Evolutionary conservation across 2,329 filamentous ascomycete genomes (phyloP).

Genomic region (Mycocentrospora acerina): DNA sequence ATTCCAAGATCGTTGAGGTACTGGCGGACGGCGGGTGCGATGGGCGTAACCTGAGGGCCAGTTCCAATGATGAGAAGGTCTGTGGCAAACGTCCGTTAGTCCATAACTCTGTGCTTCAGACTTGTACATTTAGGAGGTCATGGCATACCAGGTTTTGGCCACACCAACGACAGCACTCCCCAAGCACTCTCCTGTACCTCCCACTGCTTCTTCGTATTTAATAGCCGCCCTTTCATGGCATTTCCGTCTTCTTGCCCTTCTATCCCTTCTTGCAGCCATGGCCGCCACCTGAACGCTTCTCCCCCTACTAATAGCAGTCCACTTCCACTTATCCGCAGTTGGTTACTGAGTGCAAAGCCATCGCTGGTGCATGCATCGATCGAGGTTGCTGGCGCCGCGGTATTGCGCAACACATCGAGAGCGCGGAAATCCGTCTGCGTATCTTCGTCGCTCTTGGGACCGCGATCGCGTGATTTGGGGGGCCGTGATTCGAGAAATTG

Average conservation of each 20-base stretch:
- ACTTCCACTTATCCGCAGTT: conserved; percentile 66
- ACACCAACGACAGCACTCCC: conserved; percentile 74
- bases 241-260: conserved; percentile 27
- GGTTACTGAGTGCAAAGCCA: conserved; percentile 86
- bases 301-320: conserved; percentile 81
- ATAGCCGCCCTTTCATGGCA: conserved; percentile 49
- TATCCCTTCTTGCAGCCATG: conserved; percentile 63
- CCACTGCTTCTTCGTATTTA: conserved; percentile 80
- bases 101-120: not conserved
- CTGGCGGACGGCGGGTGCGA: conserved; percentile 72
- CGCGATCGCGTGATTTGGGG: conserved; percentile 57
- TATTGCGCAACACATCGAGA: conserved; percentile 76
- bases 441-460: conserved; percentile 60
- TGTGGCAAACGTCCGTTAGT: conserved; percentile 38
- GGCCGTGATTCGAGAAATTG: conserved; percentile 29
- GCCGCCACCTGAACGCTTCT: conserved; percentile 85
- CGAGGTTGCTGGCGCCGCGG: conserved; percentile 74
- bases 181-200: conserved; percentile 71
- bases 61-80: conserved; percentile 90
- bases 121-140: not conserved
- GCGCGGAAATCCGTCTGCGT: conserved; percentile 71
- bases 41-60: conserved; percentile 71
- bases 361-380: conserved; percentile 80
- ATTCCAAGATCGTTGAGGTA: conserved; percentile 78
- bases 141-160: conserved; percentile 81